phyloP scores from a whole-genome alignment of 177 flowering plant species.

The Vitis hybrid region DNA sequence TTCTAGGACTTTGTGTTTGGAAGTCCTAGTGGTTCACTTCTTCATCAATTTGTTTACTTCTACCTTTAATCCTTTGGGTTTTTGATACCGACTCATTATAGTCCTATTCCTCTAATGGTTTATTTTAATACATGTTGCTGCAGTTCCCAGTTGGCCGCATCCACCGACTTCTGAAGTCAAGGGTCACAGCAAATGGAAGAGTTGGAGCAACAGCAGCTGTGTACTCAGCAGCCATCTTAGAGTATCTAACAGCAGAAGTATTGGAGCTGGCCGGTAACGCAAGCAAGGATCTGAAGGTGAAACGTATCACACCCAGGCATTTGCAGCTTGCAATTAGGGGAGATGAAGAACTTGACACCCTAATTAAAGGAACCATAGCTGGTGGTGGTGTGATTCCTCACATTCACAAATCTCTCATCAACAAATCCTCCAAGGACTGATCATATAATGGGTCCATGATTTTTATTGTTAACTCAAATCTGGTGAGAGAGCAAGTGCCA shows the following conservation, averaged over 20 bases:
- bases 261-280: constrained; percentile 40
- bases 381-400: constrained; percentile 45
- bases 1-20: too few relatives aligned
- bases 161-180: constrained; percentile 31
- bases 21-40: too few relatives aligned
- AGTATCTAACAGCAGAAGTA: constrained; percentile 39
- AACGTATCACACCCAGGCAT: constrained; percentile 38
- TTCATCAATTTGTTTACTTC: not conserved
- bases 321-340: constrained; percentile 40
- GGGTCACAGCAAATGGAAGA: constrained; percentile 33
- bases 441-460: not conserved
- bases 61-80: too few relatives aligned
- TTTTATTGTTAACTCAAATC: not conserved
- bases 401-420: constrained; percentile 37
- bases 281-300: constrained; percentile 41
- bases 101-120: not conserved
- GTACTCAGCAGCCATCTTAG: constrained; percentile 35
- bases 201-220: constrained; percentile 43
- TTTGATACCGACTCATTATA: not conserved
- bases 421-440: constrained; percentile 30
- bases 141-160: constrained; percentile 40
- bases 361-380: constrained; percentile 40
- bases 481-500: not conserved
- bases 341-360: constrained; percentile 39
- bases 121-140: not conserved